phyloP scores from a whole-genome alignment of 2,329 filamentous ascomycete genomes.

The Cercospora citrullina region DNA sequence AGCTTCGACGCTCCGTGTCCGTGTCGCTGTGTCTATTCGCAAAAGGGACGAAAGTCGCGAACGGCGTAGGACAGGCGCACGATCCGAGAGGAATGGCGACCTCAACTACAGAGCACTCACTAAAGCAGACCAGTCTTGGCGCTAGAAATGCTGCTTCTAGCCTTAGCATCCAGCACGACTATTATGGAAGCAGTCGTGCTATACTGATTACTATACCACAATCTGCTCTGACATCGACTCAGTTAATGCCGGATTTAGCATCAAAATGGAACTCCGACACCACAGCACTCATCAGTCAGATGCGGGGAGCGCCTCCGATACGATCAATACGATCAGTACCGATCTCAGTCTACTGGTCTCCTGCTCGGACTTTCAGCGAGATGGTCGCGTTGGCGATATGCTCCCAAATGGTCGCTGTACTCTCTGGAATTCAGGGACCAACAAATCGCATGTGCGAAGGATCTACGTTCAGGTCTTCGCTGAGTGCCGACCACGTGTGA shows the following conservation, averaged over 20 bases:
- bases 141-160: background rate
- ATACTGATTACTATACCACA: background rate
- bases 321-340: background rate
- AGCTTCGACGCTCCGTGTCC: background rate
- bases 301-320: background rate
- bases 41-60: background rate
- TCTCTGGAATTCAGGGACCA: background rate
- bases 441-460: background rate
- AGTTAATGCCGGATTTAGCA: background rate
- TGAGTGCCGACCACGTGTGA: background rate
- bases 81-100: background rate
- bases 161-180: background rate
- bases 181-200: background rate
- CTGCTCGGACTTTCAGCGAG: background rate
- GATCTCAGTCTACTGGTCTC: background rate
- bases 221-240: background rate
- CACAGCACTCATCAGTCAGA: background rate
- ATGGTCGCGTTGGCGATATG: background rate
- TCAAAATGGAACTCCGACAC: background rate
- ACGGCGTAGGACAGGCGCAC: background rate
- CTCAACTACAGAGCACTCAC: background rate
- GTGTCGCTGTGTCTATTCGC: background rate
- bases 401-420: background rate
- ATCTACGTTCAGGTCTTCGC: background rate
- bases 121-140: background rate